Evolutionary conservation across 2,329 filamentous ascomycete species (phyloP).

Genomic region (Blastomyces emzantsi): DNA sequence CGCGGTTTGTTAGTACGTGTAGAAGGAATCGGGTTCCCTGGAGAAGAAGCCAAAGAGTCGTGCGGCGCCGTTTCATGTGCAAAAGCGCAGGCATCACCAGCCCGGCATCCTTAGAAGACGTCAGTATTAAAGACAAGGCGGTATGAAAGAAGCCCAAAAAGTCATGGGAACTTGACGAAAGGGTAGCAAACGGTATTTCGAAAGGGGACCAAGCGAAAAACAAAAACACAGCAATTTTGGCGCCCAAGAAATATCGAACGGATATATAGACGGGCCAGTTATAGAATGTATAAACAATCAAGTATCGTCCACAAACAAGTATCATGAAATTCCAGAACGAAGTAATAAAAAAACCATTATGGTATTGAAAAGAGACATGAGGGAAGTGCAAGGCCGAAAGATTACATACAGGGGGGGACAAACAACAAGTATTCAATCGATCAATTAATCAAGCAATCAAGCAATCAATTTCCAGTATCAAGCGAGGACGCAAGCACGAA

Average conservation of each 20-base stretch:
- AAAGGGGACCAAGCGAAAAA: neutral
- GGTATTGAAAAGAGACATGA: conserved; percentile 10
- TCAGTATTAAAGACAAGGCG: conserved; percentile 17
- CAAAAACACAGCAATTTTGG: neutral
- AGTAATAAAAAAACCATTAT: conserved; percentile 13
- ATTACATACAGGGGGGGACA: neutral
- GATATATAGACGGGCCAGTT: neutral
- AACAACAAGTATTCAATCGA: conserved; percentile 14
- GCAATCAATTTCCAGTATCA: neutral
- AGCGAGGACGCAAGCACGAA: neutral
- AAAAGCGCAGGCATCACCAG: conserved; percentile 44
- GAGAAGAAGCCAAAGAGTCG: conserved; percentile 12
- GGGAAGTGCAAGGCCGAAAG: neutral
- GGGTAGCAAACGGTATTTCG: neutral
- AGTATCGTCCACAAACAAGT: neutral
- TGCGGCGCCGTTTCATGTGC: conserved; percentile 35
- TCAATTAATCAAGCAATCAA: conserved; percentile 6
- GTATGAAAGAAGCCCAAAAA: neutral
- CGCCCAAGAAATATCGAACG: neutral
- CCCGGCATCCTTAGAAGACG: conserved; percentile 40
- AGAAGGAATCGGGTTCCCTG: conserved; percentile 14
- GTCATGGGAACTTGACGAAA: neutral
- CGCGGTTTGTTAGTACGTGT: conserved; percentile 13
- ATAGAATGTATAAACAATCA: neutral
- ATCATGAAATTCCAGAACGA: conserved; percentile 7